phyloP scores from a whole-genome alignment of 306 rosid genomes.

The Fagus crenata region DNA sequence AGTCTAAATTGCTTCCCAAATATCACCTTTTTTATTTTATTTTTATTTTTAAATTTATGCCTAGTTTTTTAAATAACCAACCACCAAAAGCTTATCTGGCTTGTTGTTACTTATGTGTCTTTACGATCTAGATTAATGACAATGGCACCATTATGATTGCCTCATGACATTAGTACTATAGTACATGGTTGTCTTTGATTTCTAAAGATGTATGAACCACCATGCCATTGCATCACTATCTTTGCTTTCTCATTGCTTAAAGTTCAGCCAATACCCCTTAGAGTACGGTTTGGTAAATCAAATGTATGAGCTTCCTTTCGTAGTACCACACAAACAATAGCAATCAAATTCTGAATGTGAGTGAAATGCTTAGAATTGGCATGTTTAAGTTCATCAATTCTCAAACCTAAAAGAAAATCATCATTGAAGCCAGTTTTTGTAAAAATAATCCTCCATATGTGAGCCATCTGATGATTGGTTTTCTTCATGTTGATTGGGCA shows the following conservation, averaged over 20 bases:
- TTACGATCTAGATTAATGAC: not conserved
- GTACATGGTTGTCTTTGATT: not conserved
- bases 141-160: not conserved
- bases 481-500: not conserved
- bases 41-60: not conserved
- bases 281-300: not conserved
- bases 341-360: not conserved
- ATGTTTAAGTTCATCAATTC: not conserved
- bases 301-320: constrained; percentile 4
- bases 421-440: not conserved
- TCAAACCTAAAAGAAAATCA: not conserved
- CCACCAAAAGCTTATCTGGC: not conserved
- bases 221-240: not conserved
- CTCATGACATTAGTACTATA: not conserved
- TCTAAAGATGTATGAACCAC: not conserved
- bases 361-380: not conserved
- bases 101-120: no score
- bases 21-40: no score
- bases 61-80: not conserved
- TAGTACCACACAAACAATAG: not conserved
- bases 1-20: no score
- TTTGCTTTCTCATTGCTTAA: not conserved
- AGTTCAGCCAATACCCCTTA: not conserved
- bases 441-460: not conserved
- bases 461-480: not conserved